Base-by-base conservation (phyloP, 225 moss, liverwort and hornwort genomes). In the Physcomitrellopsis africana region DNA sequence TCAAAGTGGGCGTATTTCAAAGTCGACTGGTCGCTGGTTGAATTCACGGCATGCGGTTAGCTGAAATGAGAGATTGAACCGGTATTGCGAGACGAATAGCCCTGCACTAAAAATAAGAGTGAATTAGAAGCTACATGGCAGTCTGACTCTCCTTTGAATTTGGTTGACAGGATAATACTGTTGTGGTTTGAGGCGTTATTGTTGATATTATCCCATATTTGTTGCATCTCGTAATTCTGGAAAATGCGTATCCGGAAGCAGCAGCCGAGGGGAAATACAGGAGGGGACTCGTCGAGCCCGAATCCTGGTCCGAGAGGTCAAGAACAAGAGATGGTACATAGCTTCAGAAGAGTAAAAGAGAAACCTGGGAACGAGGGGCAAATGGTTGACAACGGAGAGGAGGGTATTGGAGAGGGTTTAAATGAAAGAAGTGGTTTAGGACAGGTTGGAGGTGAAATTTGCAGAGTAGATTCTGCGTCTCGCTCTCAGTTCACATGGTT, bases 221-320 rank as follows among this genome's bases (percentile, higher is more conserved):
- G 48, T 67, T 7, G 12, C 27, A 60, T 49, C 32, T 37, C 32
- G 59, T 45, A 60, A 78, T 24, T 76, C 22, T 49, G 75, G 51
- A 80, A 77, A 60, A 86, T 86, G 86, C 83, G 86, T 69, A 86
- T 86, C 64, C 86, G 86, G 55, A 86, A 86, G 75, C 83, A 79
- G 52, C 86, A 75, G 52, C 49, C 55, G 67, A 68, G 83, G 68
- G 75, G 68, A 59, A 74, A 69, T 65, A 69, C 64, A 72, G 77
- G 76, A 65, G 83, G 68, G 53, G 83, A 76, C 10, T 82, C 77
- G 8, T 73, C 81, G 12, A 65, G 75, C 29, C 68, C 72, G 15
- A 67, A 63, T 23, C 72, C 60, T 72, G 63, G 47, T 29, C 69
- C 60, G 2, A 70, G 65, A 7, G 77, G 52, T 17, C 75, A 69